Evolutionary conservation across 164 flowering plant species (phyloP).

Genomic region (Santalum album): DNA sequence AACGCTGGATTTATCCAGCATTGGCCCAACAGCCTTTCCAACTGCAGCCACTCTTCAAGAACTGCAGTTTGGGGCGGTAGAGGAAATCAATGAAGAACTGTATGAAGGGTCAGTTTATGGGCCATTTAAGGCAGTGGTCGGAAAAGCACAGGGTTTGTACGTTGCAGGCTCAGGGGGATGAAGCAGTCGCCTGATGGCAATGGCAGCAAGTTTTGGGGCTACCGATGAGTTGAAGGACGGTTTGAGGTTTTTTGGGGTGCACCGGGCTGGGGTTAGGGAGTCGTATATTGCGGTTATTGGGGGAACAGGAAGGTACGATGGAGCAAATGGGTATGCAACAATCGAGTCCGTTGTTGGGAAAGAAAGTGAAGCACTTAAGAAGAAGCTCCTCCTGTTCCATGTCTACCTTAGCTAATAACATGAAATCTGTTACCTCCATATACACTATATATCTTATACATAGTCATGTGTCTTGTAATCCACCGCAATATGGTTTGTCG

Average conservation of each 20-base stretch:
- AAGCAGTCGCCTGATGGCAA: constrained; percentile 45
- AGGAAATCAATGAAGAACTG: constrained; percentile 21
- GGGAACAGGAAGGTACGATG: constrained; percentile 41
- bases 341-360: constrained; percentile 10
- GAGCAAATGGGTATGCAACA: constrained; percentile 41
- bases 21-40: constrained; percentile 15
- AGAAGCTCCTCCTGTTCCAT: constrained; percentile 20
- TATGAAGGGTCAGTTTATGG: constrained; percentile 3
- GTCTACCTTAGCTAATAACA: constrained; percentile 23
- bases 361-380: background rate
- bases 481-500: too few species aligned
- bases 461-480: too few species aligned
- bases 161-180: constrained; percentile 38
- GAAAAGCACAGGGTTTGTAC: constrained; percentile 45
- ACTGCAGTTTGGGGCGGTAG: constrained; percentile 25
- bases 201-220: constrained; percentile 26
- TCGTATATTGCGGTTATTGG: constrained; percentile 55
- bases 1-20: constrained; percentile 17
- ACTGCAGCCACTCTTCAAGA: constrained; percentile 28
- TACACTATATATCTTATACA: too few species aligned
- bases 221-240: constrained; percentile 24
- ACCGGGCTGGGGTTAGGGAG: constrained; percentile 24
- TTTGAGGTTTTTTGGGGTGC: constrained; percentile 46
- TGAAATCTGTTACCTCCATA: too few species aligned
- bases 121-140: constrained; percentile 15